These are phyloP conservation scores for Candida montana DNA, from an alignment of 805 yeast genomes.

Conservation along the genomic window DNA sequence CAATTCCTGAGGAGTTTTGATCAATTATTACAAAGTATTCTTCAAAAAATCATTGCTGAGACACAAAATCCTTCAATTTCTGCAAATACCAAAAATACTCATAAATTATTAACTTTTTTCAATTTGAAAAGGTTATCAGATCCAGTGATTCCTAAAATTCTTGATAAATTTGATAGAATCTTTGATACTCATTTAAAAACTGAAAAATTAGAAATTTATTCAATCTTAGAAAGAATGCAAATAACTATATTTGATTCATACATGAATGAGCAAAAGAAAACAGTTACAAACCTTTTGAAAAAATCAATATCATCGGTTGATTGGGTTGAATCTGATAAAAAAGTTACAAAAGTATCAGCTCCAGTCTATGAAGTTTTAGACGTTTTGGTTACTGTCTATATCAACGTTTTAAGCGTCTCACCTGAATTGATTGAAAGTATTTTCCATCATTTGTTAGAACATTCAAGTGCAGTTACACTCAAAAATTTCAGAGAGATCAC, in stretches of 20 bases:
- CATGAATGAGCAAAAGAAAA: slow-evolving; percentile 41
- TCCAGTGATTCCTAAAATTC: slow-evolving; percentile 41
- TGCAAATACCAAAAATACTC: slow-evolving; percentile 33
- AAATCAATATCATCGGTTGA: slow-evolving; percentile 36
- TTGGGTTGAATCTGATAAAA: slow-evolving; percentile 34
- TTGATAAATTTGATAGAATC: slow-evolving; percentile 44
- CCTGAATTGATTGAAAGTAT: slow-evolving; percentile 40
- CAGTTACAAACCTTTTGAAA: slow-evolving; percentile 32
- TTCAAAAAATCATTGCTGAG: slow-evolving; percentile 36
- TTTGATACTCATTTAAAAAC: slow-evolving; percentile 42
- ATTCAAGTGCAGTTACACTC: slow-evolving; percentile 30
- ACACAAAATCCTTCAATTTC: slow-evolving; percentile 21
- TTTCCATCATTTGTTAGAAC: slow-evolving; percentile 40
- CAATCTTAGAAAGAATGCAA: slow-evolving; percentile 44
- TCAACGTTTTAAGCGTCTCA: slow-evolving; percentile 44
- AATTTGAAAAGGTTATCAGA: slow-evolving; percentile 46
- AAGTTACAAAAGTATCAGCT: slow-evolving; percentile 35
- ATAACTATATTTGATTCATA: slow-evolving; percentile 49
- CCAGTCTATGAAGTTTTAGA: slow-evolving; percentile 46
- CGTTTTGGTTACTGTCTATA: slow-evolving; percentile 45
- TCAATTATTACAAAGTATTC: slow-evolving; percentile 37
- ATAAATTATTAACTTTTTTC: slow-evolving; percentile 46
- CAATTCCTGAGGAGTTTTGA: slow-evolving; percentile 42
- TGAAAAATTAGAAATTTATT: slow-evolving; percentile 39
- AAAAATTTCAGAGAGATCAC: slow-evolving; percentile 39